Conservation (phyloP, 2,329 filamentous ascomycete genomes). For the Magnaporthiopsis poae region DNA sequence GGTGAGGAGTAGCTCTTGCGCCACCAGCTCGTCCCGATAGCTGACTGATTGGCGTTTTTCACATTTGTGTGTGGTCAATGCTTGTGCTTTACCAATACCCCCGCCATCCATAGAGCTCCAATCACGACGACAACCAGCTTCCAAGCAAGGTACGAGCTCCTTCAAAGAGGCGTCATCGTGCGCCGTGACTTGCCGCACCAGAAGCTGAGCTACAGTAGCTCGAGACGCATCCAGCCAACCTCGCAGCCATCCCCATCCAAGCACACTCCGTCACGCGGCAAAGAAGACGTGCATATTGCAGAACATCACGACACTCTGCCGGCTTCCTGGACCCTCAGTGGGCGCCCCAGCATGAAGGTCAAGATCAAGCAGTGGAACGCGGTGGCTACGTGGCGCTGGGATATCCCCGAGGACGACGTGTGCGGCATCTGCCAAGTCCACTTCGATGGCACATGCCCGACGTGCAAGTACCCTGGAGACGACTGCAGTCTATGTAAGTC, state of each 20-base stretch:
- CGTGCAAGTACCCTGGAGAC: conserved; percentile 94
- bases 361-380: conserved; percentile 87
- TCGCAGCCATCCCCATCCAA: neutral
- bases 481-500: conserved; percentile 79
- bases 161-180: neutral
- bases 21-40: neutral
- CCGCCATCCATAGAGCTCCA: neutral
- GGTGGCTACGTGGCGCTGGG: conserved; percentile 94
- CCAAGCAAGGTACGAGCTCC: neutral
- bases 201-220: neutral
- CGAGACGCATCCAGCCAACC: neutral
- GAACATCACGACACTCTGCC: neutral
- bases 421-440: conserved; percentile 97
- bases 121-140: neutral
- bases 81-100: neutral
- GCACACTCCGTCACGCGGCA: neutral
- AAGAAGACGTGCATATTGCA: neutral
- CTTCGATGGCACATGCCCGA: conserved; percentile 94
- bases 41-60: neutral
- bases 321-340: neutral
- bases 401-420: conserved; percentile 92
- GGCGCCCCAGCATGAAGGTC: conserved; percentile 64
- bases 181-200: neutral
- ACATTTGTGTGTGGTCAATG: neutral
- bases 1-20: neutral